Base-by-base conservation (phyloP, 257 asterid species). In the Voacanga thouarsii region DNA sequence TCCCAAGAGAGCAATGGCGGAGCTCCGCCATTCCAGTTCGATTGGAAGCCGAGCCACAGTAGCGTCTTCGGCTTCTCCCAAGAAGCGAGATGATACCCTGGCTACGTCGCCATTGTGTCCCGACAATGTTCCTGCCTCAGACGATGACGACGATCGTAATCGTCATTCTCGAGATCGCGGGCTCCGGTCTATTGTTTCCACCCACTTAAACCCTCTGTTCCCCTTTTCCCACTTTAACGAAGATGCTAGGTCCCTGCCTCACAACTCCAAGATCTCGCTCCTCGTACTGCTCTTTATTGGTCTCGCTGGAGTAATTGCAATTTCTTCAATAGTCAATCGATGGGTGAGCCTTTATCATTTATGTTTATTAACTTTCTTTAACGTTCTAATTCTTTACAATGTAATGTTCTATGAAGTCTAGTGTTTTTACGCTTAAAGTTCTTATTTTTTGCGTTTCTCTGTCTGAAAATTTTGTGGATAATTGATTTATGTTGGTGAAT, bases 21-120 rank as follows among this genome's bases (percentile, higher is more conserved):
- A 96, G 92, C 95, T 96, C 87, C 99, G 98, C 86, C 98, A 93
- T 82, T 92, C 99, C 56, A 90, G 93, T 92, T 93, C 98, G 78
- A 78, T 85, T 66, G 93, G 96, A 60, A 89, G 78, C 89, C 93
- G 99, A 75, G 83, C 92, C 84, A 75, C 96, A 43, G 77, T 89
- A 53, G 78, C 85, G 14, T 84, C 82, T 12, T 82, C 90, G 37
- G 82, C 92, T 3, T 90, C 97, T n/a, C 97, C 97, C 2, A 83
- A 87, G 79, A 91, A 82, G 73, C 84, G 90, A 21, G 85, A 80
- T 66, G 88, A 80, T 26, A 83, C 79, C 3, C 11, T 56, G 24
- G 80, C 82, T n/a, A 59, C 85, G 14, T 84, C 89, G 7, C 88
- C 89, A 24, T 26, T 80, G 49, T 60, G 84, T 56, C 83, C 86